Evolutionary conservation across 805 yeast genomes (phyloP), one percentile per base, ranked within the genome.

Genomic region (Maudiozyma saulgeensis): DNA sequence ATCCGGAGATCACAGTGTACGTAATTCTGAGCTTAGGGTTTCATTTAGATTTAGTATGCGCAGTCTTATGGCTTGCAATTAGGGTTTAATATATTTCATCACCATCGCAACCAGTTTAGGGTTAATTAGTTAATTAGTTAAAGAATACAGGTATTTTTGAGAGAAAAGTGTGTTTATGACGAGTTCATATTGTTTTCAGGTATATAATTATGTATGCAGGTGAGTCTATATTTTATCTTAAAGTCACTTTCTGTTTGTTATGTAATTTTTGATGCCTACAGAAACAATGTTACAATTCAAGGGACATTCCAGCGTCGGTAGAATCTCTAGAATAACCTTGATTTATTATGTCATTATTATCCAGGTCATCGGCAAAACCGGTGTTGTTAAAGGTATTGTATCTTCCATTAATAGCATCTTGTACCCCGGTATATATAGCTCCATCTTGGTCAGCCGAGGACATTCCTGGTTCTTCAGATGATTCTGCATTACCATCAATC

Each of bases 361-460:
- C 63, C 15, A 62, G 51, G 35, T 62, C 67, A 51, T 62, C 67
- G 1, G 64, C 67, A 18, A 52, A 45, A 1, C 67, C 67, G 1
- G 48, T 32, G 51, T 61, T 61, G 18, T 51, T 49, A 42, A 51
- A 59, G 6, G 46, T 46, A 9, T 51, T 49, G 12, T 50, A 49
- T 16, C 46, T 49, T 21, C 57, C 50, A 8, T 54, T 42, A 16
- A 56, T 48, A n/a, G 26, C 25, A 21, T 58, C 62, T 18, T 58
- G 47, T 31, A 60, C 41, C 3, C 60, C 62, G 4, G 56, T 46
- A 16, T 46, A 52, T 6, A 52, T 35, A 3, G 57, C 53, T 23
- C 32, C 39, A 16, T 31, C 32, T 26, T 21, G 32, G 8, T 9
- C 25, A 9, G 16, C 19, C 4, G 19, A 15, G 21, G 15, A 7